These are phyloP conservation scores for Rhynchosporium graminicola DNA, from an alignment of 2,329 filamentous ascomycete species.

Conservation along the genomic window DNA sequence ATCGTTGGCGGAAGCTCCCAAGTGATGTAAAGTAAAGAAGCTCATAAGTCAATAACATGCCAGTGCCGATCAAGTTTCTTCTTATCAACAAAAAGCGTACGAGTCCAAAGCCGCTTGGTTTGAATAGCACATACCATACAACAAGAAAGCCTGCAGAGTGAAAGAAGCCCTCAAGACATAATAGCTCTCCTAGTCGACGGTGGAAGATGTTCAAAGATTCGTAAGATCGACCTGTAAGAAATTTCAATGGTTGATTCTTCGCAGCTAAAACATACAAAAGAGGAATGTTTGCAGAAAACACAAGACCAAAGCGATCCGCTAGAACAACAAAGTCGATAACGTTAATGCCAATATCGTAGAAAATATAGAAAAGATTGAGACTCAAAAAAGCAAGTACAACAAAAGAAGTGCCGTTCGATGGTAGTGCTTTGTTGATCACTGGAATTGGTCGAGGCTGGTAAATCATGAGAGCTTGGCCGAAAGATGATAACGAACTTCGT, in stretches of 20 bases:
- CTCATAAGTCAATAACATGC: constrained; percentile 59
- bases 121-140: constrained; percentile 55
- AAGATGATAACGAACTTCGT: constrained; percentile 15
- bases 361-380: constrained; percentile 59
- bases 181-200: constrained; percentile 60
- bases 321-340: constrained; percentile 56
- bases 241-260: constrained; percentile 64
- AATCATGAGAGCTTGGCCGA: constrained; percentile 43
- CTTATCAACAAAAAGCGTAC: constrained; percentile 51
- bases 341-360: constrained; percentile 53
- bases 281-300: constrained; percentile 52
- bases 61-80: constrained; percentile 55
- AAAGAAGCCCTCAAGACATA: constrained; percentile 59
- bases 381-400: constrained; percentile 52
- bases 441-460: constrained; percentile 60
- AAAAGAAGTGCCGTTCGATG: constrained; percentile 57
- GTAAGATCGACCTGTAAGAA: constrained; percentile 64
- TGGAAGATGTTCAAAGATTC: constrained; percentile 67
- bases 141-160: constrained; percentile 57
- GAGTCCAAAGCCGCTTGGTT: constrained; percentile 51
- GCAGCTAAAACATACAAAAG: constrained; percentile 63
- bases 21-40: constrained; percentile 63
- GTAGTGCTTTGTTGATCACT: constrained; percentile 56
- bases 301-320: constrained; percentile 37
- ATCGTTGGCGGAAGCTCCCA: constrained; percentile 57